Conservation (phyloP, 1,139 yeast species). For the Yamadazyma kanchanaburiensis region DNA sequence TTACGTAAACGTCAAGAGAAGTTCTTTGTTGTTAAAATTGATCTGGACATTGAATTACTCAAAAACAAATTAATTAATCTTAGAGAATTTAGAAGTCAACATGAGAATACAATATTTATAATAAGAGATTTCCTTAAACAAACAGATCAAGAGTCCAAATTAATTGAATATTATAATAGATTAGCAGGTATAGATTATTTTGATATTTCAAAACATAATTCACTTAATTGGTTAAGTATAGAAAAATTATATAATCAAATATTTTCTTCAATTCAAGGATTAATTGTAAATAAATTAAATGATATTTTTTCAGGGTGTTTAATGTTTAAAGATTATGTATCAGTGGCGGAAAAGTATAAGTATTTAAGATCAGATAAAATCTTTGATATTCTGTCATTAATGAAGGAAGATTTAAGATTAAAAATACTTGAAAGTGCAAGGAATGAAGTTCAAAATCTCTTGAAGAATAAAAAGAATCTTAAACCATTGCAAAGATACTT, state of each 20-base stretch:
- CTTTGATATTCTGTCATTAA: conserved; percentile 20
- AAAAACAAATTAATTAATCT: conserved; percentile 47
- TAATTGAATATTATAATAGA: conserved; percentile 29
- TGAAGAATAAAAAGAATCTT: no score
- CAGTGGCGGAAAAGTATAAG: conserved; percentile 24
- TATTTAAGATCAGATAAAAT: conserved; percentile 13
- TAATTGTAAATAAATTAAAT: conserved; percentile 23
- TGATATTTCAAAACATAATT: conserved; percentile 33
- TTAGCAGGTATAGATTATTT: conserved; percentile 18
- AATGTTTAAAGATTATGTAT: conserved; percentile 26
- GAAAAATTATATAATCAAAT: conserved; percentile 25
- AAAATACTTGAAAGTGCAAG: conserved; percentile 29
- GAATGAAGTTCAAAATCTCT: conserved; percentile 22
- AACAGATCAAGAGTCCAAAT: conserved; percentile 15
- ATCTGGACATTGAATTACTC: conserved; percentile 41
- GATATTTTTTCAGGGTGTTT: conserved; percentile 24
- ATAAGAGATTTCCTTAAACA: conserved; percentile 23
- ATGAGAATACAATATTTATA: conserved; percentile 49
- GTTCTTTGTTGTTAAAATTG: conserved; percentile 62
- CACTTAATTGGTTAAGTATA: conserved; percentile 29
- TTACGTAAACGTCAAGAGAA: conserved; percentile 73
- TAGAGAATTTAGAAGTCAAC: conserved; percentile 47
- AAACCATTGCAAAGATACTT: no score
- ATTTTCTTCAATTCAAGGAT: conserved; percentile 19
- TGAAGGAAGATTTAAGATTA: conserved; percentile 36